Evolutionary conservation across 306 rosid genomes (phyloP).

Genomic region (Begonia fuchsioides): DNA sequence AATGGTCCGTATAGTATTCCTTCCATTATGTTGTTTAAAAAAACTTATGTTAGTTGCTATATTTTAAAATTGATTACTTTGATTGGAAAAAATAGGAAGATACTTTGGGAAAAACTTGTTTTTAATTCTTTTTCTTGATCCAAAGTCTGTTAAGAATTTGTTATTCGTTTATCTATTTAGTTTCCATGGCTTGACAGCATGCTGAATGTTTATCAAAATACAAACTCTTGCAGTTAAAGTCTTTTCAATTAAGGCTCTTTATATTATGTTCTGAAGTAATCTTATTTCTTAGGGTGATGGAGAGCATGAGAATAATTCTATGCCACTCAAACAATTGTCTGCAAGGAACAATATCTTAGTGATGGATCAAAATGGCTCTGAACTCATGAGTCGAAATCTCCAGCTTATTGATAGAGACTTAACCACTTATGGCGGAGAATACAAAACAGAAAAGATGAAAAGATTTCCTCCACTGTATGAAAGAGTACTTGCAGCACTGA

Average conservation of each 20-base stretch:
- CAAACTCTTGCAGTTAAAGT: too few species aligned
- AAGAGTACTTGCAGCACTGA: conserved; percentile 68
- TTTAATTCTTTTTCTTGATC: too few species aligned
- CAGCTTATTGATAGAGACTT: conserved; percentile 23
- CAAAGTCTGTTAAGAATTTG: too few species aligned
- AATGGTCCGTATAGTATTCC: too few species aligned
- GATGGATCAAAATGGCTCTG: conserved; percentile 22
- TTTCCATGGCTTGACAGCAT: too few species aligned
- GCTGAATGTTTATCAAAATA: too few species aligned
- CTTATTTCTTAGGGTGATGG: conserved; percentile 32
- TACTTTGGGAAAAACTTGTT: too few species aligned
- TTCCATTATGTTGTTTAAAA: too few species aligned
- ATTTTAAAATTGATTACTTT: too few species aligned
- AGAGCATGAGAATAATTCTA: conserved; percentile 18
- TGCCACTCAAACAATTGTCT: conserved; percentile 22
- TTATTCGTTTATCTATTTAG: too few species aligned
- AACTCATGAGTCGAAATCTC: conserved; percentile 13
- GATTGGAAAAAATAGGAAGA: too few species aligned
- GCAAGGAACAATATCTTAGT: conserved; percentile 22
- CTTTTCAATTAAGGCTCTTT: not conserved
- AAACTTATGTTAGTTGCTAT: too few species aligned
- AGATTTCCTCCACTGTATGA: conserved; percentile 48
- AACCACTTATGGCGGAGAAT: conserved; percentile 20
- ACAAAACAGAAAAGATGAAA: conserved; percentile 23
- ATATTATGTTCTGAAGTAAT: conserved; percentile 7